Conservation (phyloP, 1,284 basidiomycete species). For the Lentinus polychrous region DNA sequence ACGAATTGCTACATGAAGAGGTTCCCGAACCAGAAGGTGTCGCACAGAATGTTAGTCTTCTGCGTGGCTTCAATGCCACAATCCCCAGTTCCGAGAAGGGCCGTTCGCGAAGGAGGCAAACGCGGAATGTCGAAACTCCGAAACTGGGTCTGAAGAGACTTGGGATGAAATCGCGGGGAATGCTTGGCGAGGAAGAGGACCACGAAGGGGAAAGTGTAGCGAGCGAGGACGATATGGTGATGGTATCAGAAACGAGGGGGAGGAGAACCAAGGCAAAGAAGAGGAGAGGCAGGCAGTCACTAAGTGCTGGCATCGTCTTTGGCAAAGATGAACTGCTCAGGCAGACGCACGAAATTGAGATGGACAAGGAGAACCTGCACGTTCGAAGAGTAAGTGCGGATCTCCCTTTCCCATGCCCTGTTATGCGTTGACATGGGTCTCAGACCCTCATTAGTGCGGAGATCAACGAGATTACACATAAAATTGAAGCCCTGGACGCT, state of each 20-base stretch:
- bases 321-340: conserved; percentile 77
- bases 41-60: conserved; percentile 63
- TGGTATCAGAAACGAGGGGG: conserved; percentile 36
- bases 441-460: conserved; percentile 81
- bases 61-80: conserved; percentile 87
- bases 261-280: conserved; percentile 48
- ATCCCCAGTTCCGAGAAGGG: conserved; percentile 81
- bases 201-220: conserved; percentile 53
- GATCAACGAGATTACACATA: conserved; percentile 80
- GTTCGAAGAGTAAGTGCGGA: conserved; percentile 69
- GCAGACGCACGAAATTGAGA: conserved; percentile 78
- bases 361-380: conserved; percentile 86
- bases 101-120: conserved; percentile 67
- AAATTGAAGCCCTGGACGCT: conserved; percentile 81
- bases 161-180: conserved; percentile 70
- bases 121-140: conserved; percentile 75
- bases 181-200: conserved; percentile 60
- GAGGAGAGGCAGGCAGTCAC: conserved; percentile 56
- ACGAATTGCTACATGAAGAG: conserved; percentile 65
- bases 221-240: conserved; percentile 61
- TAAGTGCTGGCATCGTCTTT: conserved; percentile 63
- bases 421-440: conserved; percentile 5
- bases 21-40: conserved; percentile 64
- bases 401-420: conserved; percentile 5
- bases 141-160: conserved; percentile 73